A percentile compares a stretch with the other conserved stretches of the same genome.
Evolutionary conservation across 345 rosid genomes (phyloP).

Genomic region (Noccaea bulbosa): DNA sequence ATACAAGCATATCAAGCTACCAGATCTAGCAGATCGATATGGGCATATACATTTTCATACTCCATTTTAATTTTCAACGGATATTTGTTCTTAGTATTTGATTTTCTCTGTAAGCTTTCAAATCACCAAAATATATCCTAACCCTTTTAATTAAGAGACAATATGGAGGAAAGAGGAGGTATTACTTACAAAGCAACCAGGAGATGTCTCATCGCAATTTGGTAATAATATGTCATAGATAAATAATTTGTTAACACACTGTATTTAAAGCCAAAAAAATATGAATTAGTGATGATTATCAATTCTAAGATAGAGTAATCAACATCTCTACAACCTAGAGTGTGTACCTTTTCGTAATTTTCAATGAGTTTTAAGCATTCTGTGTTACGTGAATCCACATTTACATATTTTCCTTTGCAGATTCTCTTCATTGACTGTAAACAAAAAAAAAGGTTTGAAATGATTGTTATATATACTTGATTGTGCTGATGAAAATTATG

Average conservation of each 20-base stretch:
- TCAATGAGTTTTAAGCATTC: constrained; percentile 28
- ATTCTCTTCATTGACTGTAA: constrained; percentile 19
- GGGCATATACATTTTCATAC: no score
- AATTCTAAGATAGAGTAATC: neutral
- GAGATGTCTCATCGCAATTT: constrained; percentile 23
- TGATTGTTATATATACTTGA: neutral
- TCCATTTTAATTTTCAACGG: no score
- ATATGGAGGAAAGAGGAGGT: neutral
- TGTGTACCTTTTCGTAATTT: constrained; percentile 11
- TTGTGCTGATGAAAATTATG: no score
- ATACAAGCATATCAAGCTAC: no score
- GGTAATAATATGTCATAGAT: constrained; percentile 14
- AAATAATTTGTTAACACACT: constrained; percentile 13
- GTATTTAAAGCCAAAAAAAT: neutral
- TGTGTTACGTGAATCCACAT: neutral
- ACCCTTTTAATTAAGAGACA: no score
- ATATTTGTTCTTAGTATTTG: no score
- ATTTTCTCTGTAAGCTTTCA: no score
- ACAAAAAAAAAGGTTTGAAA: neutral
- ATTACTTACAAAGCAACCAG: constrained; percentile 31
- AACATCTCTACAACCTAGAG: neutral
- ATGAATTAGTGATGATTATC: neutral
- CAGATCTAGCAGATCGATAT: no score
- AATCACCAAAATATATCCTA: no score
- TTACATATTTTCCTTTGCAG: constrained; percentile 18